A percentile compares a stretch with the other conserved stretches of the same genome.
These are phyloP conservation scores for Irpex sp. DNA, from an alignment of 1,284 basidiomycete species.

Conservation along the genomic window DNA sequence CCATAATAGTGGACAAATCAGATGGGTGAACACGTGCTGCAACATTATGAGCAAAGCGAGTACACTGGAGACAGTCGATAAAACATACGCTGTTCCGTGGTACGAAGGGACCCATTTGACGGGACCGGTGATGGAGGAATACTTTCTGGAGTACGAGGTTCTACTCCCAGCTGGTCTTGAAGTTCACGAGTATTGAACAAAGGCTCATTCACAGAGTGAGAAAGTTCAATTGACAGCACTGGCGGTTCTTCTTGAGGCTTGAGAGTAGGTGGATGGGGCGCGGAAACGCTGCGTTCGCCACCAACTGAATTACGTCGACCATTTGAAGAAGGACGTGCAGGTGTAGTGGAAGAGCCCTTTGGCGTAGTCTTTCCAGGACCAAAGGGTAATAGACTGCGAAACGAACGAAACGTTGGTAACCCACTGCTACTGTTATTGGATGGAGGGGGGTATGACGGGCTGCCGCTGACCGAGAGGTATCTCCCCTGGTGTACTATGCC, in stretches of 20 bases:
- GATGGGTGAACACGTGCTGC: slow-evolving; percentile 20
- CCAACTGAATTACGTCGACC: slow-evolving; percentile 48
- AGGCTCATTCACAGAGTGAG: slow-evolving; percentile 18
- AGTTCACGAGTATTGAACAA: slow-evolving; percentile 14
- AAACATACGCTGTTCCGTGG: slow-evolving; percentile 5
- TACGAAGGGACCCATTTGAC: not conserved
- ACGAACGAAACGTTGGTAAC: slow-evolving; percentile 47
- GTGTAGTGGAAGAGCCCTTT: slow-evolving; percentile 12
- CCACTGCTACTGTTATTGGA: slow-evolving; percentile 12
- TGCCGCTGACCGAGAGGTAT: slow-evolving; percentile 28
- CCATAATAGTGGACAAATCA: slow-evolving; percentile 67
- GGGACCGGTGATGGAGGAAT: slow-evolving; percentile 4
- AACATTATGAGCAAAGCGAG: not conserved
- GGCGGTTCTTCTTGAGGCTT: slow-evolving; percentile 21
- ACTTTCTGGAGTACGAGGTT: slow-evolving; percentile 7
- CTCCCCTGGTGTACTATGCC: slow-evolving; percentile 27
- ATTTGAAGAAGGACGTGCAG: slow-evolving; percentile 35
- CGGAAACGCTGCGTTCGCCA: slow-evolving; percentile 35
- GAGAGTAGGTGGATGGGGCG: slow-evolving; percentile 20
- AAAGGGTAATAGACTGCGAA: slow-evolving; percentile 62
- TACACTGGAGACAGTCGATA: not conserved
- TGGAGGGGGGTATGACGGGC: slow-evolving; percentile 20
- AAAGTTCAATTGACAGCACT: slow-evolving; percentile 19
- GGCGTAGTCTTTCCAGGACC: slow-evolving; percentile 38
- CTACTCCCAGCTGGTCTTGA: slow-evolving; percentile 5